Conservation (phyloP, 371 early-diverging fungal genomes). For the Apophysomyces variabilis region DNA sequence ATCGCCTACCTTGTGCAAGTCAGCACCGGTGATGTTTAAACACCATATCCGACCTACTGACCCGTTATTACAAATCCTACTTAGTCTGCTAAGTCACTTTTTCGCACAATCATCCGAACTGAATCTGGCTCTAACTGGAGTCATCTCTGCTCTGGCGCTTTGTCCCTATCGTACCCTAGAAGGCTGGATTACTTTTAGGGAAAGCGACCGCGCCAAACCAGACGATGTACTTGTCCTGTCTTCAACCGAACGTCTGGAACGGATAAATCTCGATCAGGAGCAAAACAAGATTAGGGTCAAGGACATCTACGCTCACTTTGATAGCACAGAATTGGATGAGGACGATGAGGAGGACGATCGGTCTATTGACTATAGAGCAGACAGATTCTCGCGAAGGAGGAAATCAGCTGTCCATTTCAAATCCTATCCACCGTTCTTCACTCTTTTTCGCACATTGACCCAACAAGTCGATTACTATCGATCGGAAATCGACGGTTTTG, state of each 20-base stretch:
- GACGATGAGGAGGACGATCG: conserved; percentile 42
- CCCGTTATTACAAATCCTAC: conserved; percentile 62
- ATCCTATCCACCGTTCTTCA: conserved; percentile 59
- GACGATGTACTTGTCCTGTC: conserved; percentile 37
- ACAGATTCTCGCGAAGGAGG: conserved; percentile 26
- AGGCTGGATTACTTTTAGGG: conserved; percentile 71
- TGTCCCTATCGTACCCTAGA: conserved; percentile 72
- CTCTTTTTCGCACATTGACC: conserved; percentile 57
- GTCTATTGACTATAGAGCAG: conserved; percentile 36
- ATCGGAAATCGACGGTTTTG: conserved; percentile 55
- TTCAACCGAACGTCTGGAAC: conserved; percentile 3
- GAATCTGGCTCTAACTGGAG: conserved; percentile 86
- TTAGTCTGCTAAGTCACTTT: conserved; percentile 66
- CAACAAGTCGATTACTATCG: conserved; percentile 63
- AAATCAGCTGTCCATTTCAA: conserved; percentile 38
- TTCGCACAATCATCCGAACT: conserved; percentile 83
- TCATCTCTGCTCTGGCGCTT: conserved; percentile 73
- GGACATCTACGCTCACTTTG: conserved; percentile 33
- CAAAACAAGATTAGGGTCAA: conserved; percentile 21
- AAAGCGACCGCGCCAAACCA: conserved; percentile 44
- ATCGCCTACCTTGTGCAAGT: conserved; percentile 13
- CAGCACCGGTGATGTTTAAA: conserved; percentile 26
- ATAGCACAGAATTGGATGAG: conserved; percentile 22
- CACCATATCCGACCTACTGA: conserved; percentile 61
- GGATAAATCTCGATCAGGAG: conserved; percentile 10